Base-by-base conservation (phyloP, 495 filamentous ascomycete species). In the Amorphotheca resinae region DNA sequence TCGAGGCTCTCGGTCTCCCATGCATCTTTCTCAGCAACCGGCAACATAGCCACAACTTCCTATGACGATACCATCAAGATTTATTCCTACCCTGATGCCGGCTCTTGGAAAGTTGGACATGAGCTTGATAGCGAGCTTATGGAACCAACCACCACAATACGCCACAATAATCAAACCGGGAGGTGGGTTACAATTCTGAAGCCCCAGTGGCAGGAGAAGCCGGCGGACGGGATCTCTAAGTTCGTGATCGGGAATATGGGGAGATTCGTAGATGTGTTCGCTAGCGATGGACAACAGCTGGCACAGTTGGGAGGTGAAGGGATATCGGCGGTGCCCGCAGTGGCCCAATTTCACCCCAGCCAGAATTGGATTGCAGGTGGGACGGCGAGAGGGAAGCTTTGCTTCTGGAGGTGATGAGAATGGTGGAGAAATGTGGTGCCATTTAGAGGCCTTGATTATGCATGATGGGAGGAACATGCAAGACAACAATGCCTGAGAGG, bases 181-280 rank as follows among this genome's bases (percentile, higher is more conserved):
- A 71, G 67, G 5, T 79, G 75, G 75, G 73, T 79, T 1, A 71
- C 64, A 12, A 95, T 93, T 46, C 68, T 98, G 6, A 85, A 88
- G 40, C 80, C 91, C 3, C 85, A 95, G 50, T 98, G 91, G 91
- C 93, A 96, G 60, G 59, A 69, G 15, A 73, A 71, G 38, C 91
- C 91, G 0, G 66, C 68, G 28, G 82, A 87, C 37, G 76, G 75
- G 18, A 73, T 87, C 4, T 80, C 93, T 42, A 82, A 84, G 36
- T 85, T 96, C 60, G 87, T 78, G 33, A 89, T 98, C 45, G 93
- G 84, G 0, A 96, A 95, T 56, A 96, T 96, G 91, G 95, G 95
- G 57, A 77, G 91, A 15, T 95, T 95, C 49, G 83, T 96, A 2
- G 91, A 98, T 58, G 73, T 98, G 5, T 96, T 80, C 59, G 79